A percentile compares a stretch with the other conserved stretches of the same genome.
Evolutionary conservation across 768 basidiomycete genomes (phyloP).

Genomic region (Vararia minispora): DNA sequence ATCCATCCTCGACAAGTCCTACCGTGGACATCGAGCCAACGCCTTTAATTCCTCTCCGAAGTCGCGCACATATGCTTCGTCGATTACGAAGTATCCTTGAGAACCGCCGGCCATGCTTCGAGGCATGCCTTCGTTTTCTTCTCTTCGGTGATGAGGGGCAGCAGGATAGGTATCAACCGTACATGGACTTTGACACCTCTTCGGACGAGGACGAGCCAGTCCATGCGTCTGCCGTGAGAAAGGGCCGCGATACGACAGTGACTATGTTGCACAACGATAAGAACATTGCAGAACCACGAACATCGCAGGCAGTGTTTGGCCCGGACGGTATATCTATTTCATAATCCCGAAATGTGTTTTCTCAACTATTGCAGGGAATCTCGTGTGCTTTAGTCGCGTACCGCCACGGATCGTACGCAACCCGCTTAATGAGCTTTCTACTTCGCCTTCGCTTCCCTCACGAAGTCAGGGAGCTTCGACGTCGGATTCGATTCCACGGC

Average conservation of each 20-base stretch:
- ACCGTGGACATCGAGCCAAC: slow-evolving; percentile 76
- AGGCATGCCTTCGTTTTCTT: slow-evolving; percentile 73
- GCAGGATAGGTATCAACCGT: slow-evolving; percentile 25
- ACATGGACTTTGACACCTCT: slow-evolving; percentile 49
- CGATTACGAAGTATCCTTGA: slow-evolving; percentile 65
- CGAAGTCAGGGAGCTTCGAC: too few species aligned
- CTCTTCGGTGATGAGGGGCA: slow-evolving; percentile 58
- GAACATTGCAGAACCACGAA: slow-evolving; percentile 75
- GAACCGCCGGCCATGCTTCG: slow-evolving; percentile 70
- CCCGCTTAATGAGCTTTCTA: slow-evolving; percentile 33
- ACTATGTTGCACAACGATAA: slow-evolving; percentile 53
- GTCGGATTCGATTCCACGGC: slow-evolving; percentile 19
- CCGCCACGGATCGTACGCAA: slow-evolving; percentile 64
- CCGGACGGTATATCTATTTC: slow-evolving; percentile 51
- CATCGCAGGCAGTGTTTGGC: slow-evolving; percentile 82
- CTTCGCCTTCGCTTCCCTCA: slow-evolving; percentile 27
- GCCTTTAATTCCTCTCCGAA: slow-evolving; percentile 66
- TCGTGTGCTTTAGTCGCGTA: slow-evolving; percentile 78
- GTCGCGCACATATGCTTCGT: slow-evolving; percentile 68
- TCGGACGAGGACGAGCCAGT: slow-evolving; percentile 56
- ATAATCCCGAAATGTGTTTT: not conserved
- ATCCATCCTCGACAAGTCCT: slow-evolving; percentile 60
- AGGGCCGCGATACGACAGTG: slow-evolving; percentile 39
- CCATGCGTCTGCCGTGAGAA: slow-evolving; percentile 20
- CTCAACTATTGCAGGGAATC: slow-evolving; percentile 45